These are phyloP conservation scores for Euphorbia tirucalli DNA, from an alignment of 345 rosid species.

Conservation along the genomic window DNA sequence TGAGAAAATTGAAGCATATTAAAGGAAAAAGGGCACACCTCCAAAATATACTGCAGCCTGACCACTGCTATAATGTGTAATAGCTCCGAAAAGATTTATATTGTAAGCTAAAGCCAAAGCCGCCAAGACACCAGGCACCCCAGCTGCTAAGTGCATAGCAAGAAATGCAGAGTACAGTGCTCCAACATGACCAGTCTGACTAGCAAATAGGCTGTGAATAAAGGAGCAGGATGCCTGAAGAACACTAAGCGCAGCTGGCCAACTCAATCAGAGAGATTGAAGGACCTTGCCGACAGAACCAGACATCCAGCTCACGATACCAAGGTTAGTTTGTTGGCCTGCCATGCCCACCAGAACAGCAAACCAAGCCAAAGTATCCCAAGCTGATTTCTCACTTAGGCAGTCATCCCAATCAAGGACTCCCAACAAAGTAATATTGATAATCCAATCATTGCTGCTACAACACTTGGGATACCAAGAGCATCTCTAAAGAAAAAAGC, in stretches of 20 bases:
- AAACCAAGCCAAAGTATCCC: constrained; percentile 98
- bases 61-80: constrained; percentile 98
- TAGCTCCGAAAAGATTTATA: constrained; percentile 87
- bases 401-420: constrained; percentile 98
- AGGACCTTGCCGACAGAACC: constrained; percentile 61
- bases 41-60: constrained; percentile 98
- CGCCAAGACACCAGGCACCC: constrained; percentile 75
- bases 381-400: constrained; percentile 88
- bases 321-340: constrained; percentile 81
- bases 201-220: constrained; percentile 90
- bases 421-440: constrained; percentile 82
- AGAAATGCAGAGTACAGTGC: constrained; percentile 96
- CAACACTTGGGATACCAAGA: constrained; percentile 85
- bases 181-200: constrained; percentile 96
- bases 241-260: constrained; percentile 84
- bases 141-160: constrained; percentile 91
- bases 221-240: constrained; percentile 93
- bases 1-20: background rate
- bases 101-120: constrained; percentile 87
- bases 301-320: constrained; percentile 90
- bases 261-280: constrained; percentile 70
- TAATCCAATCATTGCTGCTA: constrained; percentile 93
- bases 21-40: constrained; percentile 41
- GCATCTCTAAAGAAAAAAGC: constrained; percentile 52
- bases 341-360: constrained; percentile 97